A percentile compares a stretch with the other conserved stretches of the same genome.
These are phyloP conservation scores for Boechera divaricarpa DNA, from an alignment of 345 rosid species.

Conservation along the genomic window DNA sequence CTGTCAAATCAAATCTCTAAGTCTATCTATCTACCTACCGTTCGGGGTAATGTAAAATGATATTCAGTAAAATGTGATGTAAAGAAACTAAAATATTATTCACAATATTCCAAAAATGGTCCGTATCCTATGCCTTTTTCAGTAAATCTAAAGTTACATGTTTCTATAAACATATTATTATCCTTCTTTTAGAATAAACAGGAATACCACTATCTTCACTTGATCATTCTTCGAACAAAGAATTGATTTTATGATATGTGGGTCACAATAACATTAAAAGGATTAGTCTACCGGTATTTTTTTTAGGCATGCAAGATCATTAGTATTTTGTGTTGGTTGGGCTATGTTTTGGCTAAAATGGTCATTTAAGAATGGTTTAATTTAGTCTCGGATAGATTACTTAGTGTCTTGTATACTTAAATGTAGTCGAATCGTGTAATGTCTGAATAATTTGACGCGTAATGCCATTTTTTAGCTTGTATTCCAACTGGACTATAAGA, in stretches of 20 bases:
- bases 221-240: not conserved
- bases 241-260: not conserved
- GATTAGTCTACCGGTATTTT: not conserved
- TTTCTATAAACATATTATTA: not conserved
- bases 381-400: too few relatives aligned
- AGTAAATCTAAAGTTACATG: conserved; percentile 28
- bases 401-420: too few relatives aligned
- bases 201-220: conserved; percentile 11
- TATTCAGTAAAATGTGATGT: conserved; percentile 37
- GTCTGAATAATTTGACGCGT: too few relatives aligned
- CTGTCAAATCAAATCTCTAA: conserved; percentile 43
- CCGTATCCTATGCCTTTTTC: conserved; percentile 37
- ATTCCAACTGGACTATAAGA: too few relatives aligned
- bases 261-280: not conserved
- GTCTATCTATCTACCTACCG: conserved; percentile 30
- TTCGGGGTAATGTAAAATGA: conserved; percentile 13
- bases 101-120: conserved; percentile 38
- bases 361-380: too few relatives aligned
- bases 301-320: not conserved
- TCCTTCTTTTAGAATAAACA: not conserved
- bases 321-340: not conserved
- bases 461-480: too few relatives aligned
- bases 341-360: not conserved
- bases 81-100: conserved; percentile 29
- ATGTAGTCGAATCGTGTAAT: too few relatives aligned